Conservation (phyloP, 805 yeast genomes). For the Brettanomyces nanus region DNA sequence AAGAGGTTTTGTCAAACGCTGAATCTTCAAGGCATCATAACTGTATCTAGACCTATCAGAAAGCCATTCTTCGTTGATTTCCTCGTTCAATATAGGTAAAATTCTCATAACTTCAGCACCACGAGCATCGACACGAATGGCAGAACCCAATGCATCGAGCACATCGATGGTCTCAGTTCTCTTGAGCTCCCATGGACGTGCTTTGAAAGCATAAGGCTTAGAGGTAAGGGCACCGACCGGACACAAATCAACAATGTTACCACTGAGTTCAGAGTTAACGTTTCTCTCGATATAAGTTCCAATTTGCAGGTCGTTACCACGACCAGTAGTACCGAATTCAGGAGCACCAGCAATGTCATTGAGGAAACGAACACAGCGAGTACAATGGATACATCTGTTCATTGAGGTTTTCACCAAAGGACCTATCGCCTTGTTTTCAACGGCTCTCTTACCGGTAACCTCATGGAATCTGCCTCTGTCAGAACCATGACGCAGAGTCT, state of each 20-base stretch:
- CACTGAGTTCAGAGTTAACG: conserved; percentile 76
- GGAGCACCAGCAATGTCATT: conserved; percentile 92
- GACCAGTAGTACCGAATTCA: conserved; percentile 80
- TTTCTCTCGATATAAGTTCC: conserved; percentile 85
- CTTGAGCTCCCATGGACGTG: conserved; percentile 90
- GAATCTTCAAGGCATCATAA: conserved; percentile 78
- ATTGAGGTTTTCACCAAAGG: conserved; percentile 83
- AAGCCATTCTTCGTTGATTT: conserved; percentile 86
- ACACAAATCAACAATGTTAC: conserved; percentile 80
- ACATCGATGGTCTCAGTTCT: conserved; percentile 84
- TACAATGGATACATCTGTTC: conserved; percentile 91
- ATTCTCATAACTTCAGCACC: conserved; percentile 86
- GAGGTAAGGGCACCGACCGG: conserved; percentile 90
- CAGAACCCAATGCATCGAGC: conserved; percentile 75
- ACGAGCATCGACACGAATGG: conserved; percentile 76
- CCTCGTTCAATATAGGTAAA: conserved; percentile 78
- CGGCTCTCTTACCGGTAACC: conserved; percentile 79
- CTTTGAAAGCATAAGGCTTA: conserved; percentile 87
- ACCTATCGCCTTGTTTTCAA: conserved; percentile 84
- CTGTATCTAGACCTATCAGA: conserved; percentile 83
- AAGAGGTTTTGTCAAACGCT: conserved; percentile 76
- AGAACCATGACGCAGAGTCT: conserved; percentile 71
- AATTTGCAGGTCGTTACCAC: conserved; percentile 89
- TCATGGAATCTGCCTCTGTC: conserved; percentile 84
- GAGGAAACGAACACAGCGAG: conserved; percentile 83